Percentiles rank a stretch among this genome's conserved stretches.
Evolutionary conservation across 2,329 filamentous ascomycete species (phyloP).

Genomic region (Verticillium dahliae): DNA sequence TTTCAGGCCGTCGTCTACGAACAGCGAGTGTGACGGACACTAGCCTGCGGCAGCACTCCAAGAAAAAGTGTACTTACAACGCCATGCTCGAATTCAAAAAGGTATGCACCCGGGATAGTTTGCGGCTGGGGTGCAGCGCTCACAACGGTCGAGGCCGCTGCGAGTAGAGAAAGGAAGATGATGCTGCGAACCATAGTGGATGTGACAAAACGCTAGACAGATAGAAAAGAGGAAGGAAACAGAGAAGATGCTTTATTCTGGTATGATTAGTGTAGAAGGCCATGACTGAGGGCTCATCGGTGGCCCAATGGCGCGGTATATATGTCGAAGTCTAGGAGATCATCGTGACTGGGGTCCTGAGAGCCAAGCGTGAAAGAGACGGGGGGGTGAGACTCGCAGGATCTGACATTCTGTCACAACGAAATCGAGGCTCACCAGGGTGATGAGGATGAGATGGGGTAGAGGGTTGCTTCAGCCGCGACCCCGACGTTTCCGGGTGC

Average conservation of each 20-base stretch:
- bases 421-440: background rate
- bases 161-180: conserved; percentile 26
- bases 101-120: conserved; percentile 40
- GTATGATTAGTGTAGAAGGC: background rate
- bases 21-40: background rate
- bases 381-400: background rate
- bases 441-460: background rate
- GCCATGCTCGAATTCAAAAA: conserved; percentile 45
- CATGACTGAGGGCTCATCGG: background rate
- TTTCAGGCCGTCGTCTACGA: background rate
- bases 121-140: conserved; percentile 16
- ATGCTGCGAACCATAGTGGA: conserved; percentile 28
- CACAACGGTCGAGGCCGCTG: conserved; percentile 22
- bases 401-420: background rate
- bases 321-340: background rate
- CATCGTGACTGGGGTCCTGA: background rate
- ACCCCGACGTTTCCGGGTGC: background rate
- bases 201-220: background rate
- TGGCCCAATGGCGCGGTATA: background rate
- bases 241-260: background rate
- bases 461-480: background rate
- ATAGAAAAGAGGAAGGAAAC: background rate
- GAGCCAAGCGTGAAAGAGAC: background rate
- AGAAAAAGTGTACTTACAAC: conserved; percentile 26
- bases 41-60: no score